Evolutionary conservation across 2,329 filamentous ascomycete genomes (phyloP), one percentile per base, ranked within the genome.

Genomic region (Aspergillus pseudoterreus): DNA sequence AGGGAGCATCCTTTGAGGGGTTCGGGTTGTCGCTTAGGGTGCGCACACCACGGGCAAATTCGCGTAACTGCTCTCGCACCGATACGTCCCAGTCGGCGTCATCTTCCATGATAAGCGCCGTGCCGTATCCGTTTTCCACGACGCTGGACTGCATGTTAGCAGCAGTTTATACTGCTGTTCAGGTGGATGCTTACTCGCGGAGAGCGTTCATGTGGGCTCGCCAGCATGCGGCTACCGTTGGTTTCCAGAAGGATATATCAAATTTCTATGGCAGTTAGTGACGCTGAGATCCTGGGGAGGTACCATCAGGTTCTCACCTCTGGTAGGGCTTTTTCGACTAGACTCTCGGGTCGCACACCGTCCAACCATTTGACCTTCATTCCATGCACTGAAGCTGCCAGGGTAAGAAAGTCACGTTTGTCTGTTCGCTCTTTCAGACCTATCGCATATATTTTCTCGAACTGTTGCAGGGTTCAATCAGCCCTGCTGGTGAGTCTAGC

Each of bases 51-150:
- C 61, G 54, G 3, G 69, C 69, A 22, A 71, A 71, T 33, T 66
- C 66, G 9, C 67, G 67, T 14, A 82, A 70, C 57, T 83, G 80
- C 0, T 64, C 47, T 30, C 77, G 77, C 21, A 83, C 62, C 0
- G 72, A 67, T 11, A 82, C 63, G 50, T 83, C 81, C 81, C 81
- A 83, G 64, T 83, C 80, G 17, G 75, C 72, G 50, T 83, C 80
- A 57, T 83, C 80, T 58, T 83, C 81, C 22, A 83, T 61, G 24
- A 83, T 77, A 2, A 83, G 64, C 0, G 77, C 79, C 1, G 75
- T 77, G 1, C 70, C 65, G 2, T 80, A 57, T 38, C 75, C 72
- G 10, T 73, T 63, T n/a, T 73, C 66, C 11, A 82, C 69, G 11
- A 82, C 66, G 19, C 69, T 71, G 17, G 17, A 17, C 11, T 11